Conservation (phyloP, 768 basidiomycete genomes). For the Tulasnella sp. region DNA sequence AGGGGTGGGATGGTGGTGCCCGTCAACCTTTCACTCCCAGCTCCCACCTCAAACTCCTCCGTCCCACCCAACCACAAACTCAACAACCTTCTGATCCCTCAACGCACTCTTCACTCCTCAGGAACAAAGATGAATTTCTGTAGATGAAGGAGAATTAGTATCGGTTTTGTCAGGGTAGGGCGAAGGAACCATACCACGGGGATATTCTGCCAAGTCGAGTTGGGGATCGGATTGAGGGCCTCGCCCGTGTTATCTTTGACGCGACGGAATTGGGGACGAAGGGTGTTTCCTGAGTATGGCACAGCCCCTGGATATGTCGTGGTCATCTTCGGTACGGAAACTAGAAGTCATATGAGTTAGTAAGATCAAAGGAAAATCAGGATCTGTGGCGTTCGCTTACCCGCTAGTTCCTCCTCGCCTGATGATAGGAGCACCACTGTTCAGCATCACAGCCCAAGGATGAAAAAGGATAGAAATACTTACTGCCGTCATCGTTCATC, state of each 20-base stretch:
- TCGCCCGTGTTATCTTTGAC: not conserved
- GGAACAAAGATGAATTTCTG: not conserved
- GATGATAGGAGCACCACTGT: not conserved
- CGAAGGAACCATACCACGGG: not conserved
- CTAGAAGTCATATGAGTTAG: not conserved
- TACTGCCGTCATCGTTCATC: not conserved
- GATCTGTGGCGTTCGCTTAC: not conserved
- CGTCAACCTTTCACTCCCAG: not conserved
- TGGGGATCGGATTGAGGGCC: not conserved
- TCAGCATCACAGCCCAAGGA: not conserved
- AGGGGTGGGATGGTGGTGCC: too few species aligned
- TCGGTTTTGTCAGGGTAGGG: not conserved
- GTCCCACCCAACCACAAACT: not conserved
- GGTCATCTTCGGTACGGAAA: not conserved
- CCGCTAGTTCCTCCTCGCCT: not conserved
- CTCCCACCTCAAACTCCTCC: not conserved
- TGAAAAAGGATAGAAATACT: not conserved
- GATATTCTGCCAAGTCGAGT: not conserved
- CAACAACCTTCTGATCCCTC: not conserved
- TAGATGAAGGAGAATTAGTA: too few species aligned
- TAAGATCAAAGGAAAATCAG: not conserved
- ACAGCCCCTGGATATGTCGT: too few species aligned
- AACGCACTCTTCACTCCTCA: not conserved
- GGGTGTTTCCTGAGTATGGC: not conserved
- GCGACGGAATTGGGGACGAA: not conserved